These are phyloP conservation scores for Candida saitoana DNA, from an alignment of 805 yeast species.

Conservation along the genomic window DNA sequence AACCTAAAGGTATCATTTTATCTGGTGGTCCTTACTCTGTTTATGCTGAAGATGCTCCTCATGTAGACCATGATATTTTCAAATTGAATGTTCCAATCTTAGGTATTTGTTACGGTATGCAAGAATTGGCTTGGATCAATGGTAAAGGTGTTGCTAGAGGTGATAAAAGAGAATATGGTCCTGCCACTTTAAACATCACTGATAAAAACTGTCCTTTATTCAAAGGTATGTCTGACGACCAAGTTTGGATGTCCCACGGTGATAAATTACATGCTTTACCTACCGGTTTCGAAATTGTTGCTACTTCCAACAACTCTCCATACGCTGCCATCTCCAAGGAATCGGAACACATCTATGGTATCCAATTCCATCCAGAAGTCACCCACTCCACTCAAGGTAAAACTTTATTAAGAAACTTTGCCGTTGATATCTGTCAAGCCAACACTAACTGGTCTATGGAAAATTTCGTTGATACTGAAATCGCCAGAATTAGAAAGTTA, in stretches of 20 bases:
- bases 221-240: constrained; percentile 86
- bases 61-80: constrained; percentile 92
- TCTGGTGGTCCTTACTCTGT: constrained; percentile 99
- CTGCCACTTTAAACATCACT: constrained; percentile 78
- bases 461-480: constrained; percentile 95
- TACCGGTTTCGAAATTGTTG: constrained; percentile 81
- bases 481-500: constrained; percentile 80
- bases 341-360: constrained; percentile 75
- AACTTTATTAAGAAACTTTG: constrained; percentile 82
- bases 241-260: constrained; percentile 99
- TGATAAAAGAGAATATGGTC: constrained; percentile 97
- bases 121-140: constrained; percentile 97
- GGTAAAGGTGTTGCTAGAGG: constrained; percentile 93
- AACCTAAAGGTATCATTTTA: constrained; percentile 91
- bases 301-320: constrained; percentile 91
- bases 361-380: constrained; percentile 99
- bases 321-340: constrained; percentile 86
- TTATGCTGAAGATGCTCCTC: constrained; percentile 92
- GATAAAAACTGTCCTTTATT: constrained; percentile 69
- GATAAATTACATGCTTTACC: constrained; percentile 93
- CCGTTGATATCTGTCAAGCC: constrained; percentile 84
- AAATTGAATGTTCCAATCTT: constrained; percentile 88
- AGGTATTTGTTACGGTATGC: constrained; percentile 99
- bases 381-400: constrained; percentile 94
- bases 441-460: constrained; percentile 95